Conservation (phyloP, 1,139 yeast species). For the Suhomyces terraborum region DNA sequence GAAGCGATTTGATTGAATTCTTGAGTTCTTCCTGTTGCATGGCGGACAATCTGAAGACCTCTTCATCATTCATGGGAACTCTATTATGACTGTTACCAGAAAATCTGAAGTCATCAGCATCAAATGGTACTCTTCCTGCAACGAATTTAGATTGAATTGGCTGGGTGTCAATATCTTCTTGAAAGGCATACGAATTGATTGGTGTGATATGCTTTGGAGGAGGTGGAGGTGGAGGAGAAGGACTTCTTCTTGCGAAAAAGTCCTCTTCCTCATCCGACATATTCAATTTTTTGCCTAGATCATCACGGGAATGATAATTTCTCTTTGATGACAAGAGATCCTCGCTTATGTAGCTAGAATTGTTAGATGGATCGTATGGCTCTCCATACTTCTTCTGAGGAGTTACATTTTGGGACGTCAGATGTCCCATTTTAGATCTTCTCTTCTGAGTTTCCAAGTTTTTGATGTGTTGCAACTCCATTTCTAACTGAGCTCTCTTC, state of each 20-base stretch:
- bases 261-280: slow-evolving; percentile 30
- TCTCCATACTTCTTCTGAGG: slow-evolving; percentile 9
- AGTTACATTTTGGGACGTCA: slow-evolving; percentile 1
- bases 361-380: slow-evolving; percentile 20
- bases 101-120: slow-evolving; percentile 41
- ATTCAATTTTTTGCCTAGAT: slow-evolving; percentile 40
- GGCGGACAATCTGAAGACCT: slow-evolving; percentile 32
- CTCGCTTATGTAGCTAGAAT: slow-evolving; percentile 40
- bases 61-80: slow-evolving; percentile 31
- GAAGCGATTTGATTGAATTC: slow-evolving; percentile 45
- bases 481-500: slow-evolving; percentile 43
- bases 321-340: slow-evolving; percentile 38
- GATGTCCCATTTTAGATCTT: slow-evolving; percentile 9
- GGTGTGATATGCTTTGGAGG: slow-evolving; percentile 43
- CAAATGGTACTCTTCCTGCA: slow-evolving; percentile 32
- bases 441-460: slow-evolving; percentile 35
- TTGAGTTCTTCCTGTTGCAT: slow-evolving; percentile 43
- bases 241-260: slow-evolving; percentile 9
- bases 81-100: slow-evolving; percentile 28
- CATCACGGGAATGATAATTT: slow-evolving; percentile 37
- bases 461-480: slow-evolving; percentile 42
- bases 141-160: slow-evolving; percentile 9
- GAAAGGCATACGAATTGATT: slow-evolving; percentile 15
- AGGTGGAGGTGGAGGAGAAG: slow-evolving; percentile 50
- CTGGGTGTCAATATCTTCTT: slow-evolving; percentile 14